phyloP scores from a whole-genome alignment of 495 filamentous ascomycete species.

The Aspergillus heteromorphus region DNA sequence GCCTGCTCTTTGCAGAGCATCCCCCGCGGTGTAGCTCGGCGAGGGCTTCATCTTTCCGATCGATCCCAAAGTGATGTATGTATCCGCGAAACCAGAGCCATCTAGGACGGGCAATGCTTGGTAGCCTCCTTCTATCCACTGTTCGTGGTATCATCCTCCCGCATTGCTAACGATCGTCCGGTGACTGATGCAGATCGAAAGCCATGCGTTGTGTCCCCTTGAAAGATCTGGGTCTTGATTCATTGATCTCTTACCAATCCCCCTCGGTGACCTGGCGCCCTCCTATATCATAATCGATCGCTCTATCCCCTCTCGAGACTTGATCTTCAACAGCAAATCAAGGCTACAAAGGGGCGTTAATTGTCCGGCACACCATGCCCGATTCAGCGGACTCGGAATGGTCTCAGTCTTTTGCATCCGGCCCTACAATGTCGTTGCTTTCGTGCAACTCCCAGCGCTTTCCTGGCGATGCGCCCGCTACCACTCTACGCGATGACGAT shows the following conservation, averaged over 20 bases:
- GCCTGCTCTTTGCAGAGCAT: slow-evolving; percentile 8
- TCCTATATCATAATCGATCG: slow-evolving; percentile 18
- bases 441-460: slow-evolving; percentile 44
- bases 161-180: background rate
- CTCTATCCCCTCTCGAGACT: background rate
- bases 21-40: slow-evolving; percentile 12
- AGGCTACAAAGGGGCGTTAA: background rate
- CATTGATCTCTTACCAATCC: slow-evolving; percentile 16
- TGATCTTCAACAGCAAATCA: slow-evolving; percentile 18
- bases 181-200: slow-evolving; percentile 14
- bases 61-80: slow-evolving; percentile 13
- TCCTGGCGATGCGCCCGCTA: slow-evolving; percentile 29
- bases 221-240: slow-evolving; percentile 17
- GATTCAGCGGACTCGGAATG: slow-evolving; percentile 35
- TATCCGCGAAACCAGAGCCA: background rate
- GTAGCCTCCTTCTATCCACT: background rate
- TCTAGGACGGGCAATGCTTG: background rate
- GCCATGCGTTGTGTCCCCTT: slow-evolving; percentile 29
- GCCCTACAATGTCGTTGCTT: slow-evolving; percentile 28
- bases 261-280: slow-evolving; percentile 16
- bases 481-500: slow-evolving; percentile 43
- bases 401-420: slow-evolving; percentile 25
- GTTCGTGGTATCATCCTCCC: background rate
- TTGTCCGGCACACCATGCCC: slow-evolving; percentile 23
- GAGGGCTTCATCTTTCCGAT: slow-evolving; percentile 12